These are phyloP conservation scores for Alopecurus myosuroides DNA, from an alignment of 176 grass and related monocot species.

Conservation along the genomic window DNA sequence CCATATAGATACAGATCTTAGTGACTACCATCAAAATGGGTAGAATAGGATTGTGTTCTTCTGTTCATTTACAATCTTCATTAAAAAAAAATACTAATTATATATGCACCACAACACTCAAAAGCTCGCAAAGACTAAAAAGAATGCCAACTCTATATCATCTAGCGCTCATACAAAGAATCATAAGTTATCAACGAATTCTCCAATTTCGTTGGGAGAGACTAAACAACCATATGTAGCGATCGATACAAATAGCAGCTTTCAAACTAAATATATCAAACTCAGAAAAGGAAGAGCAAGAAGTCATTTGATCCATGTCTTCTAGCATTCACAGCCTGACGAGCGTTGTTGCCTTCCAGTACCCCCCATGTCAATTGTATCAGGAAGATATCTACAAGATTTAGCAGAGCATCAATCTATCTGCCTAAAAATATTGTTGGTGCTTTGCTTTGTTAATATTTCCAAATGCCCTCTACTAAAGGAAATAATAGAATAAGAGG, in stretches of 20 bases:
- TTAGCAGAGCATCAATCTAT: neutral
- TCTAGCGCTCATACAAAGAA: slow-evolving; percentile 25
- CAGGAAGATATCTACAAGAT: slow-evolving; percentile 62
- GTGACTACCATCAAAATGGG: neutral
- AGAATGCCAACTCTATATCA: slow-evolving; percentile 15
- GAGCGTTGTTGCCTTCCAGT: slow-evolving; percentile 63
- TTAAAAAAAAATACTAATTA: neutral
- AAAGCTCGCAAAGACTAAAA: neutral
- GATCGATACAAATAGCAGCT: slow-evolving; percentile 25
- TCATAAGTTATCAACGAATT: slow-evolving; percentile 12
- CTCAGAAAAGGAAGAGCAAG: neutral
- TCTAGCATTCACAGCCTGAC: slow-evolving; percentile 89
- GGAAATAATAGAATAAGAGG: neutral
- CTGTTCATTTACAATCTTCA: slow-evolving; percentile 20
- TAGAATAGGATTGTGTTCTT: neutral
- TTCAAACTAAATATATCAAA: slow-evolving; percentile 28
- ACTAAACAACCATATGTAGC: slow-evolving; percentile 17
- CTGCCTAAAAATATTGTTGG: neutral
- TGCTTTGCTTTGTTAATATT: neutral
- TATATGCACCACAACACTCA: slow-evolving; percentile 6
- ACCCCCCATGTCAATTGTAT: slow-evolving; percentile 75
- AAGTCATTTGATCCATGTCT: neutral
- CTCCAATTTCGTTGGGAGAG: neutral
- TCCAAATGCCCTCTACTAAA: neutral
- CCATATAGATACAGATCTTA: neutral